phyloP scores from a whole-genome alignment of 148 eudicot species.

The Nyssa sinensis region DNA sequence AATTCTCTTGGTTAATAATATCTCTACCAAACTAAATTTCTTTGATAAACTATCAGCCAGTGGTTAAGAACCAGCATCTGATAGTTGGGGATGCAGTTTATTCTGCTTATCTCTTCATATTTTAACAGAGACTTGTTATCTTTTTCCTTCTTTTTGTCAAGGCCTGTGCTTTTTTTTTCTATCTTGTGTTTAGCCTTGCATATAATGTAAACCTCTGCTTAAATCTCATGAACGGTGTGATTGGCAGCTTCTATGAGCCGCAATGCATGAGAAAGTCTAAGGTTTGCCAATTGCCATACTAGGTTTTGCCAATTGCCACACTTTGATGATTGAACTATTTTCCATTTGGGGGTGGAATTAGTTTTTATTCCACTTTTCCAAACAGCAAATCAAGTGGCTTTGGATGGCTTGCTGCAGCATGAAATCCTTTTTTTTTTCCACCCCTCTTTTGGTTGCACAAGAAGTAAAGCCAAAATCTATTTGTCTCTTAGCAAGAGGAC shows the following conservation, averaged over 20 bases:
- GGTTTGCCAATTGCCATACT: background rate
- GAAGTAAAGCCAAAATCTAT: background rate
- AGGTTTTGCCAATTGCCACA: too few relatives aligned
- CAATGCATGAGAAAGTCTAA: background rate
- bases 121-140: background rate
- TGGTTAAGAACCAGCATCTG: conserved; percentile 10
- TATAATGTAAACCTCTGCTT: background rate
- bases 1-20: background rate
- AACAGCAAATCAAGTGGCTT: background rate
- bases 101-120: conserved; percentile 11
- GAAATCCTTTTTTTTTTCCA: too few relatives aligned
- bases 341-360: background rate
- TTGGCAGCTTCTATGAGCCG: background rate
- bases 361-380: background rate
- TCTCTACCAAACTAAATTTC: background rate
- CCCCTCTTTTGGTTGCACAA: background rate
- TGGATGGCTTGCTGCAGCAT: background rate
- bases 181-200: background rate
- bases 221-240: background rate
- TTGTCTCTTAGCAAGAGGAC: background rate
- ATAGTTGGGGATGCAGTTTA: background rate
- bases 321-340: background rate
- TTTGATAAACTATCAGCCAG: conserved; percentile 1
- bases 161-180: background rate
- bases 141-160: background rate